Percentiles rank a stretch among this genome's conserved stretches.
These are phyloP conservation scores for Fusarium camptoceras DNA, from an alignment of 2,329 filamentous ascomycete species.

Conservation along the genomic window DNA sequence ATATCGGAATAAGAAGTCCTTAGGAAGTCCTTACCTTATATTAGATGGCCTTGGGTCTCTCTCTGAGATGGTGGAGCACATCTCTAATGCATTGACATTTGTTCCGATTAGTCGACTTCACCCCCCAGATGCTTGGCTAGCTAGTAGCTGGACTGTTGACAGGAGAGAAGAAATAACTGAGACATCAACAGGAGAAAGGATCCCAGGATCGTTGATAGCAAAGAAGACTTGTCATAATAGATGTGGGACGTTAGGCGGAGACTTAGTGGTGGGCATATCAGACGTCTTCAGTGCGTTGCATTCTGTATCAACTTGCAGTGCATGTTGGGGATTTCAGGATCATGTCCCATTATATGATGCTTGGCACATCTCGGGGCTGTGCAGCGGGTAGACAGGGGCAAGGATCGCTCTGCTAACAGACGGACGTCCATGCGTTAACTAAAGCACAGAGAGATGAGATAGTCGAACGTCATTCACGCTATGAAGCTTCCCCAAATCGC, in stretches of 20 bases:
- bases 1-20: constrained; percentile 26
- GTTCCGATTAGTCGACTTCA: constrained; percentile 29
- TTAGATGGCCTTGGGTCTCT: constrained; percentile 27
- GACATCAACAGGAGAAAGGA: constrained; percentile 23
- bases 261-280: constrained; percentile 19
- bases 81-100: constrained; percentile 29
- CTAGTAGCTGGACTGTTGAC: constrained; percentile 4
- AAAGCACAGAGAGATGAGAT: constrained; percentile 27
- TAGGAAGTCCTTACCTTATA: constrained; percentile 30
- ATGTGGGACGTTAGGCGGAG: constrained; percentile 37
- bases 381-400: constrained; percentile 45
- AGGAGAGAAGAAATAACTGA: constrained; percentile 25
- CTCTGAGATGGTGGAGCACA: constrained; percentile 39
- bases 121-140: constrained; percentile 19
- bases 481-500: too few relatives aligned
- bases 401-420: constrained; percentile 33
- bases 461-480: too few relatives aligned
- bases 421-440: constrained; percentile 23
- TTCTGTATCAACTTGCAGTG: constrained; percentile 29
- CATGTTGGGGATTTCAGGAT: constrained; percentile 38
- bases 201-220: constrained; percentile 9
- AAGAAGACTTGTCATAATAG: constrained; percentile 18
- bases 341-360: constrained; percentile 36
- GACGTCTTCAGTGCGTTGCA: neutral
- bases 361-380: constrained; percentile 48